Conservation (phyloP, 139 green algal genomes). For the Chlorella sp. region DNA sequence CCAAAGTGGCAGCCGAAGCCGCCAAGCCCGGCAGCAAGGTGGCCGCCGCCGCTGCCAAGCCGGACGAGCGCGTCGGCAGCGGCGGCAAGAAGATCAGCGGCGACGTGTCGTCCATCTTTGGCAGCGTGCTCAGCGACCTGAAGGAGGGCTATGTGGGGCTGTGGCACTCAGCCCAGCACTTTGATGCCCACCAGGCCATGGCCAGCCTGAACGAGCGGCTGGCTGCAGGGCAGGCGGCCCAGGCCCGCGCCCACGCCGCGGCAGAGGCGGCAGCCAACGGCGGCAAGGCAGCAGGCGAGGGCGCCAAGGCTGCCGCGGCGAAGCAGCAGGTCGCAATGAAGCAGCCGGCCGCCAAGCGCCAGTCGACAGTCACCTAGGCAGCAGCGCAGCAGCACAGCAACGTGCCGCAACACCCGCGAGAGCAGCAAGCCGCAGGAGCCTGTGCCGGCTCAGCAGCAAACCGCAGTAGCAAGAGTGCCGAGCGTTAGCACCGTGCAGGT, state of each 20-base stretch:
- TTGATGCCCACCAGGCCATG: not conserved
- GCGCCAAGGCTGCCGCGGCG: not conserved
- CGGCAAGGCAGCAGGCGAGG: too few species aligned
- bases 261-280: not conserved
- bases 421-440: not conserved
- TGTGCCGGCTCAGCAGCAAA: not conserved
- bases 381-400: not conserved
- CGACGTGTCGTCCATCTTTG: not conserved
- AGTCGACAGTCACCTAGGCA: not conserved
- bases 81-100: not conserved
- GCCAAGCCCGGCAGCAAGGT: not conserved
- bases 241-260: too few species aligned
- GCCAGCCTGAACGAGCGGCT: not conserved
- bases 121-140: not conserved
- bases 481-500: not conserved
- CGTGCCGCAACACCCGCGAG: too few species aligned
- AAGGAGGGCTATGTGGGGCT: conserved; percentile 17
- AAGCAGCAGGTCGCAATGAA: not conserved
- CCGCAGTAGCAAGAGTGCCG: not conserved
- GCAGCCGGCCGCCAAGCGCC: too few species aligned
- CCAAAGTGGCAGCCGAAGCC: not conserved
- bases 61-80: too few species aligned
- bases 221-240: not conserved
- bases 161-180: conserved; percentile 3
- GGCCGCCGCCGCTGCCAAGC: not conserved